Evolutionary conservation across 305 asterid species (phyloP), one percentile per base, ranked within the genome.

Genomic region (Euphrasia arctica): DNA sequence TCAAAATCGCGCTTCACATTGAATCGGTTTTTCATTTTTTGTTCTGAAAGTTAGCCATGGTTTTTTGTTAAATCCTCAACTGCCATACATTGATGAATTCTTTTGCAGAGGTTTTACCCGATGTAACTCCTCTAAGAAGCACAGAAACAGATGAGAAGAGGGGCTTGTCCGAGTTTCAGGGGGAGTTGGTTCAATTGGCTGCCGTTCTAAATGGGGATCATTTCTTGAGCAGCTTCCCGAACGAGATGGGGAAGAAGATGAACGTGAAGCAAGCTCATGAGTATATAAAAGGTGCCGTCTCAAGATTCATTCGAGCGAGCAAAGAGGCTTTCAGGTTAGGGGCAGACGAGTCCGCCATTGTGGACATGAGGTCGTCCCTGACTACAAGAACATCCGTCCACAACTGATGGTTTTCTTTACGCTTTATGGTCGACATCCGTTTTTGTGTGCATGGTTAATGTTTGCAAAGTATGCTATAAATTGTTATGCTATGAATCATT

Each of bases 301-400:
- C 96, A n/a, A 86, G 95, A 71, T 89, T 89, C 74, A 62, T 84
- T 3, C 63, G 86, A 71, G 96, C 95, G 11, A 79, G 96, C 81
- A 82, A 82, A 72, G 87, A 89, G 70, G 96, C 96, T 11, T 59
- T 80, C 13, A 74, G 74, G 65, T 67, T 86, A 70, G 96, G 92
- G 1, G 95, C 90, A 2, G 81, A 81, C 52, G 65, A 67, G 45
- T 82, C 96, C 8, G 83, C 89, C 42, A 86, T 86, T 62, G 96
- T 86, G 1, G 88, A 83, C 54, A 86, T 86, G 95, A 84, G 93
- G 74, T 73, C 93, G 43, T 89, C 96, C 28, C 83, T 89, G 5
- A 89, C 93, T 7, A 86, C 95, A 9, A 70, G 90, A 78, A 78
- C 36, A 32, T 32, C 36, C 36, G 5, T 32, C 36, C 36, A 32